These are phyloP conservation scores for Rutstroemia sydowiana DNA, from an alignment of 2,329 filamentous ascomycete genomes.

Conservation along the genomic window DNA sequence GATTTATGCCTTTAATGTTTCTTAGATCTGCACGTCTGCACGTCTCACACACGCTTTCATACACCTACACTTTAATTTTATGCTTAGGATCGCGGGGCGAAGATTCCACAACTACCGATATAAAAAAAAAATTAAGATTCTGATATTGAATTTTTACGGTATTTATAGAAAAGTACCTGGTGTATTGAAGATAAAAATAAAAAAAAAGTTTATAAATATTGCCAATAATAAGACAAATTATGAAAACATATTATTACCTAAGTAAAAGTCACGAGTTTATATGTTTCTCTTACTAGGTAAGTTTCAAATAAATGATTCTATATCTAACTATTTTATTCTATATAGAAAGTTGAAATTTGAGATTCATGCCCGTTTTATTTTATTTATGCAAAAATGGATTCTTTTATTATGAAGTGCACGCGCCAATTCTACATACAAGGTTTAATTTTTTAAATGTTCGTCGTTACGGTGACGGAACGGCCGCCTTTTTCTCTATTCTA, in stretches of 20 bases:
- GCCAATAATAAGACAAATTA: too few relatives aligned
- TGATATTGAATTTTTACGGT: neutral
- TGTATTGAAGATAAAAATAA: too few relatives aligned
- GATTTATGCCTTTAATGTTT: constrained; percentile 4
- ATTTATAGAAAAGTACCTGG: too few relatives aligned
- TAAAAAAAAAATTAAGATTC: neutral
- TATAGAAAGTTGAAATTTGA: too few relatives aligned
- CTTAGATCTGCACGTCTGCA: constrained; percentile 5
- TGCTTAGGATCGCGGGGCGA: neutral
- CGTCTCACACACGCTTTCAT: neutral
- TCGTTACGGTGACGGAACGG: constrained; percentile 5
- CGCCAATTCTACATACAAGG: neutral
- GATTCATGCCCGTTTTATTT: too few relatives aligned
- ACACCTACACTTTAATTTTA: constrained; percentile 2
- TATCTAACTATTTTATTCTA: too few relatives aligned
- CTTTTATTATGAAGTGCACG: neutral
- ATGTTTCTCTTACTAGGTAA: too few relatives aligned
- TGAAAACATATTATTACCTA: too few relatives aligned
- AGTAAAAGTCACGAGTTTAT: too few relatives aligned
- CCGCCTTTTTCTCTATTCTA: neutral
- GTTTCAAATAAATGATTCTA: too few relatives aligned
- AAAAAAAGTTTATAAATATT: too few relatives aligned
- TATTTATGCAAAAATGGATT: neutral
- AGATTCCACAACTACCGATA: neutral
- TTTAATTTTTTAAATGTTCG: neutral